These are phyloP conservation scores for Draba incana DNA, from an alignment of 345 rosid species.

Conservation along the genomic window DNA sequence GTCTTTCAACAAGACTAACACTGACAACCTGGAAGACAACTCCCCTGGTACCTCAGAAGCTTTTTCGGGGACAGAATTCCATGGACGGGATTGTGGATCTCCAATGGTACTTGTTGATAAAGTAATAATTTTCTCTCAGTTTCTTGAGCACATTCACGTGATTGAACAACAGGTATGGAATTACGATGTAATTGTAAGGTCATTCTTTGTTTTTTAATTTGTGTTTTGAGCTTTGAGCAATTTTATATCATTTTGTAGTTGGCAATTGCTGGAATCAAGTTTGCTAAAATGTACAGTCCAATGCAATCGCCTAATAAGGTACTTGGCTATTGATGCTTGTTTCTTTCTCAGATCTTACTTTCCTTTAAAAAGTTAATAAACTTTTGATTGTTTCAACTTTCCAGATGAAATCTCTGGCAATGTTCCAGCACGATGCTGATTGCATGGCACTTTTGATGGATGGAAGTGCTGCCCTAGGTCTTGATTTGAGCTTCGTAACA, in stretches of 20 bases:
- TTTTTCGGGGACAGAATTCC: conserved; percentile 30
- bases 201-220: conserved; percentile 1
- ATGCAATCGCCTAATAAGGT: conserved; percentile 86
- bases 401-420: conserved; percentile 74
- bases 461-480: conserved; percentile 96
- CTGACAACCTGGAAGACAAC: conserved; percentile 39
- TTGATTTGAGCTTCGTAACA: conserved; percentile 93
- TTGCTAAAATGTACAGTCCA: conserved; percentile 82
- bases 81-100: conserved; percentile 41
- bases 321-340: conserved; percentile 26
- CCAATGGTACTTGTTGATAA: conserved; percentile 52
- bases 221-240: conserved; percentile 4
- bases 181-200: conserved; percentile 17
- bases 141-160: conserved; percentile 91
- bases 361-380: conserved; percentile 1
- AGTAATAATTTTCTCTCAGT: conserved; percentile 91
- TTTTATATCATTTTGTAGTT: conserved; percentile 50
- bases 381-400: conserved; percentile 33
- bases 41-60: conserved; percentile 33
- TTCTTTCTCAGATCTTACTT: conserved; percentile 13
- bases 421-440: conserved; percentile 63
- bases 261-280: conserved; percentile 75
- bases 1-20: conserved; percentile 35
- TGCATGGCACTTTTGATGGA: conserved; percentile 96
- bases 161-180: conserved; percentile 81